phyloP scores from a whole-genome alignment of 1,139 yeast genomes.

The Saccharomyces hybrid region DNA sequence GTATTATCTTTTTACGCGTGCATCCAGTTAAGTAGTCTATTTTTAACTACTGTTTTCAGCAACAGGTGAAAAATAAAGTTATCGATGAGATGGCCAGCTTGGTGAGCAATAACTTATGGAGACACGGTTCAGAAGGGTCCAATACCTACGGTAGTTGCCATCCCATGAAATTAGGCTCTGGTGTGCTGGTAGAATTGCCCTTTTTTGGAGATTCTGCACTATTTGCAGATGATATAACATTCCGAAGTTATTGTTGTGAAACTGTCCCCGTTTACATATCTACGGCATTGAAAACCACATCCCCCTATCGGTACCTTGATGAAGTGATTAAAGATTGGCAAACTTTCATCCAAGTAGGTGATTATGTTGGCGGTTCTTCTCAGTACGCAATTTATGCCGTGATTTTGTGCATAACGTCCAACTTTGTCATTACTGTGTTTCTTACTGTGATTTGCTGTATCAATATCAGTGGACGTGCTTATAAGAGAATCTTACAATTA shows the following conservation, averaged over 20 bases:
- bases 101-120: not conserved
- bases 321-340: slow-evolving; percentile 28
- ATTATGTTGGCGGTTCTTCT: slow-evolving; percentile 38
- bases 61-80: not conserved
- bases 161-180: slow-evolving; percentile 18
- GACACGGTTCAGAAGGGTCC: not conserved
- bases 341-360: slow-evolving; percentile 11
- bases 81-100: not conserved
- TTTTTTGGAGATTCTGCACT: slow-evolving; percentile 9
- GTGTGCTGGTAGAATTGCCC: slow-evolving; percentile 18
- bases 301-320: slow-evolving; percentile 18
- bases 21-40: not conserved
- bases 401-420: slow-evolving; percentile 53
- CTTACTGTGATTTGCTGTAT: slow-evolving; percentile 57
- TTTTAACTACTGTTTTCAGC: not conserved
- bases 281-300: slow-evolving; percentile 19
- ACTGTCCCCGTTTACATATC: slow-evolving; percentile 31
- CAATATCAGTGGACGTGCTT: slow-evolving; percentile 34
- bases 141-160: slow-evolving; percentile 19
- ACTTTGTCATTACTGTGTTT: slow-evolving; percentile 59
- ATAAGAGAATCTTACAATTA: slow-evolving; percentile 37
- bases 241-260: slow-evolving; percentile 25
- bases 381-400: slow-evolving; percentile 53
- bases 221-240: slow-evolving; percentile 16
- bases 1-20: not conserved